phyloP scores from a whole-genome alignment of 2,329 filamentous ascomycete genomes.

The Cordyceps fumosorosea region DNA sequence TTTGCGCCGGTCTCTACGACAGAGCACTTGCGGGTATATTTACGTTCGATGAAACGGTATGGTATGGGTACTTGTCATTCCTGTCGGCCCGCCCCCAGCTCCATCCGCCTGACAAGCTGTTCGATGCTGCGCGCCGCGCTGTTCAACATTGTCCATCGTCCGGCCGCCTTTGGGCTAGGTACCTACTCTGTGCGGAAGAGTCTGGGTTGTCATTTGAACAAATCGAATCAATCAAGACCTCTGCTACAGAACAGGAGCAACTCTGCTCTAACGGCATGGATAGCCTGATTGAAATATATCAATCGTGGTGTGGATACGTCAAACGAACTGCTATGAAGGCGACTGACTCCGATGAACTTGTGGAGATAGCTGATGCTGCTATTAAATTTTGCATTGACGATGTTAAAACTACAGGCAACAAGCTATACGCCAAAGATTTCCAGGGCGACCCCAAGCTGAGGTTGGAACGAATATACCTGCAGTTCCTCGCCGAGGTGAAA shows the following conservation, averaged over 20 bases:
- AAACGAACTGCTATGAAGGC: slow-evolving; percentile 75
- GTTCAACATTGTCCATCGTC: slow-evolving; percentile 92
- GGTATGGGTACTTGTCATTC: slow-evolving; percentile 80
- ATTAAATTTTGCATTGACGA: slow-evolving; percentile 81
- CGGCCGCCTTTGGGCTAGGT: slow-evolving; percentile 82
- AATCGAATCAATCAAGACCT: slow-evolving; percentile 86
- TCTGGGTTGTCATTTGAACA: slow-evolving; percentile 69
- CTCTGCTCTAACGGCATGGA: slow-evolving; percentile 82
- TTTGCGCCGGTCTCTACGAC: slow-evolving; percentile 65
- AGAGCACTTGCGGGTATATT: slow-evolving; percentile 66
- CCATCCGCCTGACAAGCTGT: slow-evolving; percentile 37
- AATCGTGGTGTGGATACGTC: slow-evolving; percentile 90
- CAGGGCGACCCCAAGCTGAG: slow-evolving; percentile 84
- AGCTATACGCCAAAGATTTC: slow-evolving; percentile 66
- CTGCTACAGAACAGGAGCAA: slow-evolving; percentile 77
- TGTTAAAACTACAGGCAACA: slow-evolving; percentile 70
- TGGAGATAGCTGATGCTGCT: slow-evolving; percentile 85
- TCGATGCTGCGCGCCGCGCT: slow-evolving; percentile 72
- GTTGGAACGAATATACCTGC: slow-evolving; percentile 85
- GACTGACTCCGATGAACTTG: slow-evolving; percentile 70
- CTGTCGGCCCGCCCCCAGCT: slow-evolving; percentile 43
- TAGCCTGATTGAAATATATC: slow-evolving; percentile 83
- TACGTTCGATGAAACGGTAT: slow-evolving; percentile 65
- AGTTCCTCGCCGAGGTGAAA: slow-evolving; percentile 82
- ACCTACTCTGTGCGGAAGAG: slow-evolving; percentile 77